phyloP scores from a whole-genome alignment of 768 basidiomycete genomes.

The Boletus eberwhitei region DNA sequence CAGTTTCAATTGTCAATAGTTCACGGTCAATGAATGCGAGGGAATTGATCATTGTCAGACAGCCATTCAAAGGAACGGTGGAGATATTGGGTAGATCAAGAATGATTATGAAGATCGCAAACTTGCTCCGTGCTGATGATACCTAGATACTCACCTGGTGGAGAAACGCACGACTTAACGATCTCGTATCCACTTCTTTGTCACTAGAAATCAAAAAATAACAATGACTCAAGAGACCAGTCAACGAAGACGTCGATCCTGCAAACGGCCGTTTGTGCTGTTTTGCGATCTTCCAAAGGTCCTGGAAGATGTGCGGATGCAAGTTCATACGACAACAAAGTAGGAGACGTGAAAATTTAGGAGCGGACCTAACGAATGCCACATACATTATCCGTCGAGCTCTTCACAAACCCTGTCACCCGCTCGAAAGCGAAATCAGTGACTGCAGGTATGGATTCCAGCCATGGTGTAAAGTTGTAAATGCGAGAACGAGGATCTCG shows the following conservation, averaged over 20 bases:
- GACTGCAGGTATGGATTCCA: slow-evolving; percentile 73
- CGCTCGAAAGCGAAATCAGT: slow-evolving; percentile 84
- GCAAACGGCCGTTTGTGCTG: slow-evolving; percentile 58
- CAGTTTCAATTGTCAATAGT: neutral
- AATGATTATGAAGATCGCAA: neutral
- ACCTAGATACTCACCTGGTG: slow-evolving; percentile 45
- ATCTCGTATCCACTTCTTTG: slow-evolving; percentile 58
- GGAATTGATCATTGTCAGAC: neutral
- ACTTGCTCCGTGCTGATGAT: neutral
- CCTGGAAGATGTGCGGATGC: slow-evolving; percentile 37
- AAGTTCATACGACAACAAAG: neutral
- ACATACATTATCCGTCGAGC: slow-evolving; percentile 70
- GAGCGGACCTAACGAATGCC: neutral
- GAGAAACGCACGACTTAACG: slow-evolving; percentile 58
- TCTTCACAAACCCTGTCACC: slow-evolving; percentile 67
- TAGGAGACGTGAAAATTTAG: neutral
- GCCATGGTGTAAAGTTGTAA: slow-evolving; percentile 75
- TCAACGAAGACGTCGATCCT: slow-evolving; percentile 89
- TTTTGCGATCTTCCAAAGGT: slow-evolving; percentile 60
- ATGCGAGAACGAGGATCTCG: slow-evolving; percentile 81
- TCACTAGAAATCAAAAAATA: slow-evolving; percentile 83
- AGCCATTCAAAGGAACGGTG: neutral
- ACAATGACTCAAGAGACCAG: slow-evolving; percentile 79
- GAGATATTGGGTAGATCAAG: neutral
- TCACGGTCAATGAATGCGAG: neutral